Percentiles rank a stretch among this genome's conserved stretches.
Conservation (phyloP, 306 rosid species). For the Vigna reflexopilosa region DNA sequence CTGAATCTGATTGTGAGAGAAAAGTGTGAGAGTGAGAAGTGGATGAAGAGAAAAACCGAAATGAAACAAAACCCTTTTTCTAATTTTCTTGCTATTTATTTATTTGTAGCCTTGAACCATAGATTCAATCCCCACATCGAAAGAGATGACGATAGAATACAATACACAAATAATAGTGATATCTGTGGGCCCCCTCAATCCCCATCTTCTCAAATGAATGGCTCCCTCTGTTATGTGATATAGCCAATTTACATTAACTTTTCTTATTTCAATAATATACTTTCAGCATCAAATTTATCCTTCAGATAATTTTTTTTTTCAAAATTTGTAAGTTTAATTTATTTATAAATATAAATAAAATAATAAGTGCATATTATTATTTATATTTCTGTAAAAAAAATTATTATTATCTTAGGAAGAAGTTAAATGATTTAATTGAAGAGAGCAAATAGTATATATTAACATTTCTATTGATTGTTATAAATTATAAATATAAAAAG, state of each 20-base stretch:
- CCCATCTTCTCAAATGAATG: conserved; percentile 43
- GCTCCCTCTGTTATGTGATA: conserved; percentile 16
- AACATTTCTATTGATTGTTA: no score
- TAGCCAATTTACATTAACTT: not conserved
- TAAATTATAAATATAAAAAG: no score
- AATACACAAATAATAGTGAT: conserved; percentile 16
- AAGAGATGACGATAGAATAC: conserved; percentile 12
- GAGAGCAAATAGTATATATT: no score
- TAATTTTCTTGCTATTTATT: not conserved
- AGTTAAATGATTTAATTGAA: no score
- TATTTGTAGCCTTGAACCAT: not conserved
- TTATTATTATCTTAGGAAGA: no score
- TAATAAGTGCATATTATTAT: no score
- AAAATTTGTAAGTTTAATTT: no score
- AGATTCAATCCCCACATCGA: conserved; percentile 9
- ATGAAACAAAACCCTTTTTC: conserved; percentile 18
- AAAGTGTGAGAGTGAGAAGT: not conserved
- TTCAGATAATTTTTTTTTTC: no score
- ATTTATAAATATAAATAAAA: no score
- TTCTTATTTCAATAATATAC: no score
- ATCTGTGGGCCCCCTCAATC: conserved; percentile 43
- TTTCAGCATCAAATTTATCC: no score
- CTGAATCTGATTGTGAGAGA: conserved; percentile 34
- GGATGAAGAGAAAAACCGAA: not conserved
- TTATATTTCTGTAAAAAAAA: no score